A percentile compares a stretch with the other conserved stretches of the same genome.
phyloP scores from a whole-genome alignment of 768 basidiomycete species.

The Exsudoporus frostii region DNA sequence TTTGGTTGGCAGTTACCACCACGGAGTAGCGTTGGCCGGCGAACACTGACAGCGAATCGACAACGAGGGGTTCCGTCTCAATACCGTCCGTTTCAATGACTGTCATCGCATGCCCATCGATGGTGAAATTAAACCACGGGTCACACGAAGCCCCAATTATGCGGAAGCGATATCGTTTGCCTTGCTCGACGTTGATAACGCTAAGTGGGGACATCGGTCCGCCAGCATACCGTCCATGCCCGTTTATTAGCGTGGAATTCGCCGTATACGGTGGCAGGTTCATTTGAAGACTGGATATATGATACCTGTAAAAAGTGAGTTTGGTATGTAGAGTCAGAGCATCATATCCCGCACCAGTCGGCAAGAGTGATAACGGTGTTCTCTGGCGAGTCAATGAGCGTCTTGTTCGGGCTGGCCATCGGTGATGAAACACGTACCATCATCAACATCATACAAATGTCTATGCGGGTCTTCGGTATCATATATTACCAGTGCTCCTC shows the following conservation, averaged over 20 bases:
- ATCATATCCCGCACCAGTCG: slow-evolving; percentile 4
- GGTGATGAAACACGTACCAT: slow-evolving; percentile 29
- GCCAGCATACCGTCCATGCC: slow-evolving; percentile 32
- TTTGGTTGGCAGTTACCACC: slow-evolving; percentile 39
- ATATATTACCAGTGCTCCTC: slow-evolving; percentile 37
- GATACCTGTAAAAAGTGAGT: slow-evolving; percentile 12
- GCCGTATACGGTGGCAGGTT: slow-evolving; percentile 1
- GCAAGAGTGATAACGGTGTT: slow-evolving; percentile 44
- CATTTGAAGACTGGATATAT: slow-evolving; percentile 14
- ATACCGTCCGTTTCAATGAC: slow-evolving; percentile 44
- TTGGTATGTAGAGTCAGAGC: slow-evolving; percentile 28
- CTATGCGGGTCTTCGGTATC: slow-evolving; percentile 40
- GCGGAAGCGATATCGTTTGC: slow-evolving; percentile 39
- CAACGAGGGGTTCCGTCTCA: slow-evolving; percentile 36
- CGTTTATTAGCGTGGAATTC: slow-evolving; percentile 39
- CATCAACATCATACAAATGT: slow-evolving; percentile 41
- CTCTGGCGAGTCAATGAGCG: slow-evolving; percentile 18
- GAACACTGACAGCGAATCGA: slow-evolving; percentile 35
- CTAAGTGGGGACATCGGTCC: slow-evolving; percentile 27
- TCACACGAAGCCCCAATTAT: slow-evolving; percentile 35
- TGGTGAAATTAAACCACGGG: slow-evolving; percentile 28
- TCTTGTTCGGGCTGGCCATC: not conserved
- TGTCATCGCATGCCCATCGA: slow-evolving; percentile 27
- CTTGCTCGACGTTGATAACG: slow-evolving; percentile 32
- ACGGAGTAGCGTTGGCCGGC: slow-evolving; percentile 48